These are phyloP conservation scores for Leccinellum luteum DNA, from an alignment of 768 basidiomycete species.

Conservation along the genomic window DNA sequence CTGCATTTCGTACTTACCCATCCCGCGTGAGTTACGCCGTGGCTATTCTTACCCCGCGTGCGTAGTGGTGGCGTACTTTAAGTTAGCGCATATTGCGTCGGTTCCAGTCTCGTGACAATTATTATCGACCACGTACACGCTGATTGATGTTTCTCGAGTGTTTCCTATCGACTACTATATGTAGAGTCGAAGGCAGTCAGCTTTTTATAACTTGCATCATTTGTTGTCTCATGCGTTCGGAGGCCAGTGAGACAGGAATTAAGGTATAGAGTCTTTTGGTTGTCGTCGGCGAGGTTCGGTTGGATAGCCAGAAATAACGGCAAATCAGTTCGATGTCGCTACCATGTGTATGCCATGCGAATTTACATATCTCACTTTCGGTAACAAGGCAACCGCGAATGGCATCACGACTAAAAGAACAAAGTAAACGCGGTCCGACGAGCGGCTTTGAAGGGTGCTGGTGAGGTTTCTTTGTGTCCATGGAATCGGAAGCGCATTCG, in stretches of 20 bases:
- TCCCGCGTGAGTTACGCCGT: slow-evolving; percentile 1
- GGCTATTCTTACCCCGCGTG: background rate
- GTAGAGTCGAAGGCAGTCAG: background rate
- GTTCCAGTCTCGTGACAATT: background rate
- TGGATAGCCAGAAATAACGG: background rate
- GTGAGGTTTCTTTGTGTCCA: background rate
- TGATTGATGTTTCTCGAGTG: background rate
- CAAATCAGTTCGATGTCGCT: background rate
- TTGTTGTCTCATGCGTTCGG: background rate
- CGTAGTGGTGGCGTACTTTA: background rate
- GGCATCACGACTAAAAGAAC: background rate
- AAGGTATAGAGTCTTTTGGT: background rate
- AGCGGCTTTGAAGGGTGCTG: background rate
- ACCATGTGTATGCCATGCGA: background rate
- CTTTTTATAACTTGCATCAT: background rate
- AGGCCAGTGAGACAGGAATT: background rate
- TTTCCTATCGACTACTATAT: background rate
- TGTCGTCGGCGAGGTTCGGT: background rate
- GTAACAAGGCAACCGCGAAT: background rate
- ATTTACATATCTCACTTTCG: background rate
- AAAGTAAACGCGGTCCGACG: background rate
- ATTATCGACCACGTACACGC: background rate
- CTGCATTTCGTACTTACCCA: background rate
- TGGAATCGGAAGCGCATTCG: background rate
- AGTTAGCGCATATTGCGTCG: background rate